A percentile compares a stretch with the other conserved stretches of the same genome.
Conservation (phyloP, 495 filamentous ascomycete genomes). For the Podospora didyma region DNA sequence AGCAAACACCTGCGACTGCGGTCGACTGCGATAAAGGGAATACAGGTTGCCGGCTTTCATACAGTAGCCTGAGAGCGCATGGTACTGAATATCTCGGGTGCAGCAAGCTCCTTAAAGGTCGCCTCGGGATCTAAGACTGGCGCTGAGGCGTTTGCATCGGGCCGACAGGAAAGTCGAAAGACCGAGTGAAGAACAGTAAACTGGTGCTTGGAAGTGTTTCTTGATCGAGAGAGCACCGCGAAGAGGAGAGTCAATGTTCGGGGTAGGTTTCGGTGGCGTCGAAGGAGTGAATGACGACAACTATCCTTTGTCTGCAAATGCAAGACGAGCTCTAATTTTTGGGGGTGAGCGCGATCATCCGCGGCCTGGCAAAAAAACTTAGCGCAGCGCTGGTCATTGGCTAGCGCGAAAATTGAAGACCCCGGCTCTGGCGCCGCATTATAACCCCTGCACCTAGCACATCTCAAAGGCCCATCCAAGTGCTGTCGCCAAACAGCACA, state of each 20-base stretch:
- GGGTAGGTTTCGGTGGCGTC: too few species aligned
- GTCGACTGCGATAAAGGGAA: slow-evolving; percentile 32
- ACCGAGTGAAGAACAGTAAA: neutral
- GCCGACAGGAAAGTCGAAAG: neutral
- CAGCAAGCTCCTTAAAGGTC: slow-evolving; percentile 1
- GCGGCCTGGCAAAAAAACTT: too few species aligned
- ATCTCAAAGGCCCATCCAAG: too few species aligned
- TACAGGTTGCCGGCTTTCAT: slow-evolving; percentile 41
- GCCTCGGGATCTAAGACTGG: neutral
- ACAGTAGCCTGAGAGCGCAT: slow-evolving; percentile 26
- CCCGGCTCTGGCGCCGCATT: too few species aligned
- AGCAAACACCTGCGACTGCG: slow-evolving; percentile 50
- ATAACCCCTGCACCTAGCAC: too few species aligned
- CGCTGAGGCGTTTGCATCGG: neutral
- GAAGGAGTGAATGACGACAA: too few species aligned
- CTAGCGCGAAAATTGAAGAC: too few species aligned
- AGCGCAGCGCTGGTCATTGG: too few species aligned
- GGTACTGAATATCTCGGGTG: slow-evolving; percentile 17
- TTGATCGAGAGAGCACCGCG: neutral
- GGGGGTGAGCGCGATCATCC: too few species aligned
- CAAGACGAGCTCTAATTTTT: too few species aligned
- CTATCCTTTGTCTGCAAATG: neutral
- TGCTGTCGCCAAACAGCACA: too few species aligned
- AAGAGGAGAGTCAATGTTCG: neutral
- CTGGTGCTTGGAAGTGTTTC: neutral